phyloP scores from a whole-genome alignment of 345 rosid genomes.

The Eucalyptus dawsonii region DNA sequence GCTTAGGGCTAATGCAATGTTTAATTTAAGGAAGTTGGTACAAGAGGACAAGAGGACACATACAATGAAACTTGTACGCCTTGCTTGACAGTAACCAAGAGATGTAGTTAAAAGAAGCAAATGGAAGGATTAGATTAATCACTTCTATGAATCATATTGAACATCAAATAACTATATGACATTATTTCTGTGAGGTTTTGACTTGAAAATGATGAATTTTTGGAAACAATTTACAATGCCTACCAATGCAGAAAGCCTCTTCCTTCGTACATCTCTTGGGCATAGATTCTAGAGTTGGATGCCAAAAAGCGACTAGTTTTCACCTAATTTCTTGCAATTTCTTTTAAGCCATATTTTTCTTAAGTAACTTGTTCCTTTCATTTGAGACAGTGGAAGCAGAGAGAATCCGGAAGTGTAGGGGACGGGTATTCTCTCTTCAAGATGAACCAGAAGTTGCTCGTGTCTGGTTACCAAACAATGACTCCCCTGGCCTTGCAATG shows the following conservation, averaged over 20 bases:
- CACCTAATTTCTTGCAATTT: background rate
- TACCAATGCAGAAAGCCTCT: background rate
- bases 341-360: background rate
- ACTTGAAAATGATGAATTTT: background rate
- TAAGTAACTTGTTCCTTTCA: background rate
- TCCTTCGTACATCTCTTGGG: background rate
- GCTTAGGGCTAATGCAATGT: background rate
- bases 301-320: background rate
- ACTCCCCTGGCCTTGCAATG: constrained; percentile 99
- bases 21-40: background rate
- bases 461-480: constrained; percentile 92
- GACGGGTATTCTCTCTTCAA: constrained; percentile 89
- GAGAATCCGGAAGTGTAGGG: constrained; percentile 73
- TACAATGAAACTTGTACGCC: background rate
- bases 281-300: background rate
- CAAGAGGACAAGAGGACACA: background rate
- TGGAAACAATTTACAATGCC: background rate
- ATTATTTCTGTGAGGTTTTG: background rate
- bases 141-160: background rate
- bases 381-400: constrained; percentile 70
- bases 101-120: background rate
- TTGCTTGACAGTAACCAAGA: background rate
- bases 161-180: background rate
- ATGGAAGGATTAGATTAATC: background rate
- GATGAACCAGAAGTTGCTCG: constrained; percentile 97